A percentile compares a stretch with the other conserved stretches of the same genome.
phyloP scores from a whole-genome alignment of 2,329 filamentous ascomycete genomes.

The Cercospora janseana region DNA sequence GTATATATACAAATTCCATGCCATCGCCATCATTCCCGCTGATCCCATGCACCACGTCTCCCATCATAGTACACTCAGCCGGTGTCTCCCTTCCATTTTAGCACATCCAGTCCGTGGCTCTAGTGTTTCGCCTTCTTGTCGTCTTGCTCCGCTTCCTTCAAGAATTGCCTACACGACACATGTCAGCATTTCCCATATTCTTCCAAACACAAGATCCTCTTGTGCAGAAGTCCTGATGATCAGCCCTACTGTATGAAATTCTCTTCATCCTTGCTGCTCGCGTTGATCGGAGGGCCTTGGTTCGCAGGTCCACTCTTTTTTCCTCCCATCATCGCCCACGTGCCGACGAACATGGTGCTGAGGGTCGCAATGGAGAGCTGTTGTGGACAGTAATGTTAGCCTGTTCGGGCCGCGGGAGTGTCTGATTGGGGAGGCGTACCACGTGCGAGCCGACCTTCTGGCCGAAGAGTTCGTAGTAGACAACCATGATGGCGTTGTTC shows the following conservation, averaged over 20 bases:
- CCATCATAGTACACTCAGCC: not conserved
- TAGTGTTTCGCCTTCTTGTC: slow-evolving; percentile 25
- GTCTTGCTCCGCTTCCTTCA: slow-evolving; percentile 26
- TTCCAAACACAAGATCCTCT: not conserved
- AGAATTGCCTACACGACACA: slow-evolving; percentile 23
- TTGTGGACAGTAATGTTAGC: not conserved
- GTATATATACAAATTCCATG: slow-evolving; percentile 10
- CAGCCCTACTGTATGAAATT: slow-evolving; percentile 63
- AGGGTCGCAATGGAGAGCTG: slow-evolving; percentile 63
- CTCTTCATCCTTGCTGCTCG: slow-evolving; percentile 66
- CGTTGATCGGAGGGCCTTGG: slow-evolving; percentile 59
- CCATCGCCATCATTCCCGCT: not conserved
- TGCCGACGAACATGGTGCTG: slow-evolving; percentile 48
- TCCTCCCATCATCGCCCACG: slow-evolving; percentile 46
- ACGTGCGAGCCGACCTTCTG: slow-evolving; percentile 56
- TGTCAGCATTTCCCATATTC: slow-evolving; percentile 4
- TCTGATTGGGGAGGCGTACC: slow-evolving; percentile 39
- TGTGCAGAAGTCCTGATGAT: not conserved
- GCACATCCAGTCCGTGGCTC: not conserved
- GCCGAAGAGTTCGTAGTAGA: slow-evolving; percentile 52
- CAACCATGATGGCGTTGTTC: slow-evolving; percentile 46
- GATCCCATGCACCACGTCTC: slow-evolving; percentile 2
- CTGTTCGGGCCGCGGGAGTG: not conserved
- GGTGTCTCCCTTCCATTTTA: not conserved
- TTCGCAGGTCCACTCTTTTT: slow-evolving; percentile 49